phyloP scores from a whole-genome alignment of 2,329 filamentous ascomycete species.

The Alternaria brassicae region DNA sequence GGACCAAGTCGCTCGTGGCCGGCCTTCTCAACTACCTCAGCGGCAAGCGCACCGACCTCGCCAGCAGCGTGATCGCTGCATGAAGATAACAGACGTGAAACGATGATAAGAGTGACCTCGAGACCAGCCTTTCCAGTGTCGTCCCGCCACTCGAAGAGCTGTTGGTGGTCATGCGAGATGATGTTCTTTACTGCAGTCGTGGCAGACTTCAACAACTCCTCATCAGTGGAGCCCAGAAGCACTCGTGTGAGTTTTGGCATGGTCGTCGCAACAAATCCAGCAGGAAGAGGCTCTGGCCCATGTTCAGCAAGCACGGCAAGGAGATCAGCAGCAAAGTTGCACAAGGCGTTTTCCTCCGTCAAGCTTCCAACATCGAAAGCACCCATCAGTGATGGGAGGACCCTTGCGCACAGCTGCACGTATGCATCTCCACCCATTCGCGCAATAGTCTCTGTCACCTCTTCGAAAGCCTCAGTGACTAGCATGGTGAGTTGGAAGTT shows the following conservation, averaged over 20 bases:
- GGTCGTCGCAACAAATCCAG: slow-evolving; percentile 82
- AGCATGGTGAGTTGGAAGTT: slow-evolving; percentile 92
- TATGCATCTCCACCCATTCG: slow-evolving; percentile 72
- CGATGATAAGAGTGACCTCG: slow-evolving; percentile 87
- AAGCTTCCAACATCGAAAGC: slow-evolving; percentile 88
- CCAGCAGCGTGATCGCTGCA: slow-evolving; percentile 88
- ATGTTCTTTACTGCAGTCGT: slow-evolving; percentile 89
- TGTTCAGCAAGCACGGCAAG: slow-evolving; percentile 81
- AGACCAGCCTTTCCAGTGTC: slow-evolving; percentile 78
- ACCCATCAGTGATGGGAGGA: slow-evolving; percentile 84
- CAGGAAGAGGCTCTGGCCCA: slow-evolving; percentile 82
- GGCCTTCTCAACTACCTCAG: slow-evolving; percentile 93
- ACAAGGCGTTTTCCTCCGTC: slow-evolving; percentile 82
- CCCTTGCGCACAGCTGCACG: slow-evolving; percentile 79
- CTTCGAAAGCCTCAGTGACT: slow-evolving; percentile 89
- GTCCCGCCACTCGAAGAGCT: slow-evolving; percentile 87
- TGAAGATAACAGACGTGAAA: slow-evolving; percentile 86
- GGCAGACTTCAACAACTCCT: slow-evolving; percentile 84
- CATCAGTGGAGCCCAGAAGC: slow-evolving; percentile 83
- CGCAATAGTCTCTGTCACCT: slow-evolving; percentile 75
- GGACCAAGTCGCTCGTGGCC: slow-evolving; percentile 90
- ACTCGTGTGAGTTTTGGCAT: slow-evolving; percentile 87
- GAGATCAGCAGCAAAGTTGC: slow-evolving; percentile 86
- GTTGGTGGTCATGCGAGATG: slow-evolving; percentile 85
- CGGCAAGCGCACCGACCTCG: slow-evolving; percentile 94